Evolutionary conservation across 306 rosid genomes (phyloP).

Genomic region (Fragaria vesca): DNA sequence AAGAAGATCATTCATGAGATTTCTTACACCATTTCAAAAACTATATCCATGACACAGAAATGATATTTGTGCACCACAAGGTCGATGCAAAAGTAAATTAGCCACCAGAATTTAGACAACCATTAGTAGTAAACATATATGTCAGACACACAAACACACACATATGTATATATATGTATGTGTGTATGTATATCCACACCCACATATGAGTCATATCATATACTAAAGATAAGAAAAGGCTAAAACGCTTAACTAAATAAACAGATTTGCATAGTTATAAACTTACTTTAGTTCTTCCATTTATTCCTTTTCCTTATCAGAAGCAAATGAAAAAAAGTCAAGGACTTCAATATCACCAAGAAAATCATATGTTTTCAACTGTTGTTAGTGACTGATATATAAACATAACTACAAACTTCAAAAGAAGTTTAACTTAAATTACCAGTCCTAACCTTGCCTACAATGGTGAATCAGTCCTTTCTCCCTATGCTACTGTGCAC

Average conservation of each 20-base stretch:
- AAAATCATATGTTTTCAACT: neutral
- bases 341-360: neutral
- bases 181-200: no score
- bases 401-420: conserved; percentile 5
- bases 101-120: neutral
- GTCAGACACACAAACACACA: neutral
- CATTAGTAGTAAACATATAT: neutral
- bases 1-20: neutral
- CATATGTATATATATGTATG: no score
- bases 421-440: neutral
- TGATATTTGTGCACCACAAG: neutral
- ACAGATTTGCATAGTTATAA: neutral
- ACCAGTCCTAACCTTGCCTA: conserved; percentile 8
- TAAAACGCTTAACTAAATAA: neutral
- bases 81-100: neutral
- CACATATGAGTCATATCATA: neutral
- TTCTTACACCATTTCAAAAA: neutral
- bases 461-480: neutral
- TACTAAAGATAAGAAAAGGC: neutral
- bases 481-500: conserved; percentile 4
- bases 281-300: neutral
- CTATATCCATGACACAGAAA: neutral
- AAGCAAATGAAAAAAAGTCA: neutral
- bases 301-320: neutral
- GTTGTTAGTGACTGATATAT: conserved; percentile 3